These are phyloP conservation scores for Acacia acuminata DNA, from an alignment of 306 rosid species.

Conservation along the genomic window DNA sequence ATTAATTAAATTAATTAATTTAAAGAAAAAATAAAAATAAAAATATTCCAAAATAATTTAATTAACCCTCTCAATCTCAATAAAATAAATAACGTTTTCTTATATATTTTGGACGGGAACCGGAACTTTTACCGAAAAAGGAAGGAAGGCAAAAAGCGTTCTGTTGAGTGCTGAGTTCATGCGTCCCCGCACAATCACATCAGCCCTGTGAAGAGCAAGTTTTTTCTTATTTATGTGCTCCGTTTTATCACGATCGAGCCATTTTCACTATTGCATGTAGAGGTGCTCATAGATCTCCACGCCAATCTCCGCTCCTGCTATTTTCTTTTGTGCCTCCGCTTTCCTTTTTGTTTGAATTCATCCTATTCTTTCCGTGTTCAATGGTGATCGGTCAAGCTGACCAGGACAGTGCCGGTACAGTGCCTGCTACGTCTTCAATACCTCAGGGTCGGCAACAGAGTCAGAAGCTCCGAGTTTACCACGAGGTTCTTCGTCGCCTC, in stretches of 20 bases:
- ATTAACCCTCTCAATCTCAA: too few species aligned
- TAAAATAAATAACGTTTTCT: too few species aligned
- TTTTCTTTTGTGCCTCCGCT: background rate
- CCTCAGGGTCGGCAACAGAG: conserved; percentile 60
- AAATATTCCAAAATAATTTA: too few species aligned
- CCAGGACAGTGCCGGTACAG: conserved; percentile 70
- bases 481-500: conserved; percentile 91
- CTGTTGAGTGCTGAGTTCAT: too few species aligned
- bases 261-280: background rate
- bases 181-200: background rate
- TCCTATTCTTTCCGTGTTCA: background rate
- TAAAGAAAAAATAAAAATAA: too few species aligned
- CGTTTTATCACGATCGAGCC: background rate
- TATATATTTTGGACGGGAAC: too few species aligned
- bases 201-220: background rate
- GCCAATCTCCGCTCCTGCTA: background rate
- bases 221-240: background rate
- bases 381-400: conserved; percentile 50
- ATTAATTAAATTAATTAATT: too few species aligned
- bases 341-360: background rate
- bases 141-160: background rate
- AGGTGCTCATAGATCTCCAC: background rate
- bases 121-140: background rate
- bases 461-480: conserved; percentile 73
- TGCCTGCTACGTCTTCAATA: conserved; percentile 40